Conservation (phyloP, 2,329 filamentous ascomycete genomes). For the Verticillium tricorpus region DNA sequence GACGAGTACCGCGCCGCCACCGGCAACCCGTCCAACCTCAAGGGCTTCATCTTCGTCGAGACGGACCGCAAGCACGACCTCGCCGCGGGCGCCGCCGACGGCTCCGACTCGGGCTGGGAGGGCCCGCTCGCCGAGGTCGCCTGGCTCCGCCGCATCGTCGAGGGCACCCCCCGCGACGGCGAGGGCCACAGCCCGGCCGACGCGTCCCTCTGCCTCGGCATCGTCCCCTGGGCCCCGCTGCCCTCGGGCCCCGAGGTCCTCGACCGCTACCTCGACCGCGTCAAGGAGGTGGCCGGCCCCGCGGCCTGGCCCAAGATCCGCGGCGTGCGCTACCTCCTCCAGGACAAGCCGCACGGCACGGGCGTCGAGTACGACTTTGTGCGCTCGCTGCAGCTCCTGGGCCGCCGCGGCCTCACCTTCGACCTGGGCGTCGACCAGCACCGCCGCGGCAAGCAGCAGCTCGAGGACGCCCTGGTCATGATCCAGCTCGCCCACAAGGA, state of each 20-base stretch:
- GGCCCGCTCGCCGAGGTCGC: conserved; percentile 68
- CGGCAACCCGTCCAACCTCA: conserved; percentile 36
- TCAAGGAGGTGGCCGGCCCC: conserved; percentile 56
- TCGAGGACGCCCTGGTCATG: conserved; percentile 67
- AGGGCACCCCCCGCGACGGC: conserved; percentile 50
- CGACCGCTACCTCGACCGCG: conserved; percentile 59
- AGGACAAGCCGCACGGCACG: conserved; percentile 66
- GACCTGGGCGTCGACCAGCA: conserved; percentile 82
- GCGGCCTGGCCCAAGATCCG: conserved; percentile 62
- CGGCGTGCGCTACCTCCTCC: conserved; percentile 79
- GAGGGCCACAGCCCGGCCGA: conserved; percentile 54
- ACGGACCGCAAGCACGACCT: conserved; percentile 67
- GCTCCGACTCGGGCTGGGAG: conserved; percentile 64
- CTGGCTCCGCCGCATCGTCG: conserved; percentile 62
- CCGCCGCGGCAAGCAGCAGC: conserved; percentile 68
- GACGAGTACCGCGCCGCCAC: conserved; percentile 54
- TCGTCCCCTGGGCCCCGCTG: conserved; percentile 84
- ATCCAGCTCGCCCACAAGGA: conserved; percentile 62
- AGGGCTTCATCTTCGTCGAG: conserved; percentile 79
- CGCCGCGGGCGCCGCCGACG: conserved; percentile 36
- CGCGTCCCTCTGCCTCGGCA: conserved; percentile 56
- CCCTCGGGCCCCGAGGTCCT: conserved; percentile 58
- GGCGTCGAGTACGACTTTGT: conserved; percentile 63
- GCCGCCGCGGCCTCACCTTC: conserved; percentile 62
- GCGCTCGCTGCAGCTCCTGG: conserved; percentile 60